Evolutionary conservation across 78 protist species (phyloP), one percentile per base, ranked within the genome.

Genomic region (Polysphondylium violaceum): DNA sequence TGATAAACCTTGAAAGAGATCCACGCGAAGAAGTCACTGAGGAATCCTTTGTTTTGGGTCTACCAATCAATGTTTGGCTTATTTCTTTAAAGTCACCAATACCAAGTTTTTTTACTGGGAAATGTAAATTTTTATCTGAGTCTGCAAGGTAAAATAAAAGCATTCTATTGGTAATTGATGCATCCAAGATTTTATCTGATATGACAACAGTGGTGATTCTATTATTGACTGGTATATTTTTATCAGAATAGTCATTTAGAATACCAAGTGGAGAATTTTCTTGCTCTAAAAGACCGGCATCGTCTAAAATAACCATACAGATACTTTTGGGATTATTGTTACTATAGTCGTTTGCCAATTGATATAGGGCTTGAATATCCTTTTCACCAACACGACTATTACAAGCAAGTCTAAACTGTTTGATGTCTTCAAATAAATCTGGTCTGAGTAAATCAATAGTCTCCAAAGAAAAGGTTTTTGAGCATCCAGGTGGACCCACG

Each of bases 401-500:
- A 38, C 91, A 85, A 69, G 67, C 79, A 21, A 69, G 69, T 31
- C 91, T 33, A 31, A 78, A 78, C n/a, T n/a, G n/a, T n/a, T n/a
- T n/a, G n/a, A n/a, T n/a, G n/a, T n/a, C n/a, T n/a, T n/a, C n/a
- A n/a, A n/a, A n/a, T n/a, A n/a, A n/a, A n/a, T n/a, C n/a, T n/a
- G n/a, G n/a, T n/a, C n/a, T n/a, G n/a, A n/a, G n/a, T n/a, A n/a
- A n/a, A n/a, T n/a, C n/a, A n/a, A n/a, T n/a, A n/a, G n/a, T n/a
- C n/a, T n/a, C n/a, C n/a, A 85, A 74, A 29, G 74, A 50, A 33
- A 85, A 56, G 1, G 91, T 85, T 47, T 85, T 85, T n/a, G 65
- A 43, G 38, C 79, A 85, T 31, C 91, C 91, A 33, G 91, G 91
- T 44, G 91, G 91, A 36, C 91, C 91, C 11, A 85, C 91, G 16